A percentile compares a stretch with the other conserved stretches of the same genome.
These are phyloP conservation scores for Podospora pseudocomata DNA, from an alignment of 495 filamentous ascomycete species.

Conservation along the genomic window DNA sequence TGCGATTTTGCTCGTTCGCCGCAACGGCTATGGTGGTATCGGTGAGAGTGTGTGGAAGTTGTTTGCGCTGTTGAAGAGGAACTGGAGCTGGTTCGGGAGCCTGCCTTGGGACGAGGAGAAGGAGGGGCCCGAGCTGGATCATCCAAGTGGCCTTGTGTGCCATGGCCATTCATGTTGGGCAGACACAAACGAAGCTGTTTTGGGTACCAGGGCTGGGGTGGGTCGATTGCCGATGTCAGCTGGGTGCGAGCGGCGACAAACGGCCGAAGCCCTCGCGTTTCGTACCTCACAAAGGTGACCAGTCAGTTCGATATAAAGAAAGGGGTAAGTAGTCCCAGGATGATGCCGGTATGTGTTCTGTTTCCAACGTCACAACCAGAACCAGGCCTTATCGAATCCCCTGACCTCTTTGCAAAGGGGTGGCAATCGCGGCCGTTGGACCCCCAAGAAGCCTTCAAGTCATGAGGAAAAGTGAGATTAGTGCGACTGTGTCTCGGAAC, in stretches of 20 bases:
- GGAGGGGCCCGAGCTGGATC: conserved; percentile 30
- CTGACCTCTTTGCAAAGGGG: not conserved
- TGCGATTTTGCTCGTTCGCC: conserved; percentile 30
- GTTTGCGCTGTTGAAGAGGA: conserved; percentile 36
- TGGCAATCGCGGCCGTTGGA: not conserved
- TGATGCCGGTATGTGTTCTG: not conserved
- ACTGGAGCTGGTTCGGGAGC: conserved; percentile 43
- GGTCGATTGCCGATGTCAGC: conserved; percentile 20
- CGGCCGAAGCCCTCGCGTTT: not conserved
- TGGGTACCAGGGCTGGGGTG: conserved; percentile 4
- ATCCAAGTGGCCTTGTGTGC: conserved; percentile 14
- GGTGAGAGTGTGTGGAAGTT: conserved; percentile 26
- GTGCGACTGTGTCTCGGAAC: conserved; percentile 5
- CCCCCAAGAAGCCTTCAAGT: not conserved
- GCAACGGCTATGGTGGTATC: conserved; percentile 31
- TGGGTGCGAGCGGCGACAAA: conserved; percentile 7
- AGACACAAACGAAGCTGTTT: conserved; percentile 17
- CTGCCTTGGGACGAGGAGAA: conserved; percentile 32
- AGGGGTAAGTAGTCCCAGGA: not conserved
- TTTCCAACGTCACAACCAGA: too few species aligned
- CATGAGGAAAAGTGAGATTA: not conserved
- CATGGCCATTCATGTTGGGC: conserved; percentile 27
- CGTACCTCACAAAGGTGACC: not conserved
- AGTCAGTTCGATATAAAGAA: not conserved
- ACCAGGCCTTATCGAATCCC: too few species aligned